Evolutionary conservation across 163 green algal species (phyloP).

Genomic region (Chlorella variabilis): DNA sequence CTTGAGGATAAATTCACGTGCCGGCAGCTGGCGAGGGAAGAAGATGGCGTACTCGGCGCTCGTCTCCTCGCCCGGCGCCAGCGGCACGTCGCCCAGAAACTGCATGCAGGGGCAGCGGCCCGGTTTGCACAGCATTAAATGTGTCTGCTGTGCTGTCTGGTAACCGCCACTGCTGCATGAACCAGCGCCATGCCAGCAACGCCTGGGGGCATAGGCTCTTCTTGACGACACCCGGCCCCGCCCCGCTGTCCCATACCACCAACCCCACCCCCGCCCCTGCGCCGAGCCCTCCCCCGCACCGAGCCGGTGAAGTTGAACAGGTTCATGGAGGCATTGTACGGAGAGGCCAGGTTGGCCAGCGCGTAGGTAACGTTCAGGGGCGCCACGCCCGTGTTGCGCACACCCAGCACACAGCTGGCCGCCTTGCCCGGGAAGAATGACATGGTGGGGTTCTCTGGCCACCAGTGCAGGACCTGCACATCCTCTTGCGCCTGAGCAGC

Average conservation of each 20-base stretch:
- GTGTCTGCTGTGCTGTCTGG: not conserved
- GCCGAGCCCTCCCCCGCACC: not conserved
- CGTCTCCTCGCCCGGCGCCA: constrained; percentile 35
- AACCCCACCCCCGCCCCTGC: not conserved
- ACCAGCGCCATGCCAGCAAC: too few relatives aligned
- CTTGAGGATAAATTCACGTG: constrained; percentile 49
- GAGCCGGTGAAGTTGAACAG: constrained; percentile 51
- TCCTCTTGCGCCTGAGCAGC: constrained; percentile 1
- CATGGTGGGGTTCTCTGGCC: constrained; percentile 50
- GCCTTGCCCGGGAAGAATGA: constrained; percentile 49
- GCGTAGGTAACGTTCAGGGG: constrained; percentile 39
- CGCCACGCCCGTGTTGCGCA: constrained; percentile 34
- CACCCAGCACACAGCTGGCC: constrained; percentile 41
- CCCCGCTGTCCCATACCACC: not conserved
- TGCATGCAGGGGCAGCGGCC: constrained; percentile 19
- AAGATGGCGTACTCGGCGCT: constrained; percentile 47
- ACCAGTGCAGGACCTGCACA: constrained; percentile 47
- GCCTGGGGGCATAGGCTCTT: too few relatives aligned
- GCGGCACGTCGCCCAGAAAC: constrained; percentile 34
- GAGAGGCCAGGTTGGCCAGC: constrained; percentile 34
- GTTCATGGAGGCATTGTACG: constrained; percentile 39
- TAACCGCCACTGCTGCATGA: too few relatives aligned
- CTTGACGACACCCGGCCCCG: too few relatives aligned
- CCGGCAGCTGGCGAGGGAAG: constrained; percentile 45
- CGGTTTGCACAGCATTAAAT: too few relatives aligned